Evolutionary conservation across 2,329 filamentous ascomycete species (phyloP).

Genomic region (Metarhizium humberi): DNA sequence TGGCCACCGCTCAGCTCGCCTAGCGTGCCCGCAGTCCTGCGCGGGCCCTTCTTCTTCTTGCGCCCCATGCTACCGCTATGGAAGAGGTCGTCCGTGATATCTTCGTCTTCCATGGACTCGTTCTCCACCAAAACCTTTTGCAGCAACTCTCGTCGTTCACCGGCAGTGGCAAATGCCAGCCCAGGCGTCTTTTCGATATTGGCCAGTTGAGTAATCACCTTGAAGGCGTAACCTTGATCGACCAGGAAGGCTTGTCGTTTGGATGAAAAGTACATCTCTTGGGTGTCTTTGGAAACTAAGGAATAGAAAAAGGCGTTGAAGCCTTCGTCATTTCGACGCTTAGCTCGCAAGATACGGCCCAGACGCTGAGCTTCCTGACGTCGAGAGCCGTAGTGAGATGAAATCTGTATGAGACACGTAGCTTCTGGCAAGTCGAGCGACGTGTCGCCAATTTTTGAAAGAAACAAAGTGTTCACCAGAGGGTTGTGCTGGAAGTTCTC

Average conservation of each 20-base stretch:
- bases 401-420: constrained; percentile 94
- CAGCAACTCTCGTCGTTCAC: constrained; percentile 76
- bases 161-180: constrained; percentile 69
- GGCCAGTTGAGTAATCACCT: constrained; percentile 91
- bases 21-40: constrained; percentile 75
- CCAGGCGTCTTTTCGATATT: constrained; percentile 79
- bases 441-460: constrained; percentile 96
- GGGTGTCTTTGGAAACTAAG: constrained; percentile 91
- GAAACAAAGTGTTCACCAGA: constrained; percentile 81
- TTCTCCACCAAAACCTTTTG: constrained; percentile 85
- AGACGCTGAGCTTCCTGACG: constrained; percentile 93
- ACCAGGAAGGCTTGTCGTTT: constrained; percentile 96
- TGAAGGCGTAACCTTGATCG: constrained; percentile 97
- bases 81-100: constrained; percentile 40
- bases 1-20: constrained; percentile 83
- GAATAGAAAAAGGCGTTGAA: constrained; percentile 99
- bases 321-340: constrained; percentile 91
- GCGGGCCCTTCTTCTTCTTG: constrained; percentile 46
- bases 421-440: constrained; percentile 96
- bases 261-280: constrained; percentile 96
- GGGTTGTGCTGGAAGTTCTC: constrained; percentile 95
- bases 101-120: constrained; percentile 65
- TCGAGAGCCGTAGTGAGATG: constrained; percentile 92
- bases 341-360: constrained; percentile 87
- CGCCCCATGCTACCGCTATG: constrained; percentile 36